phyloP scores from a whole-genome alignment of 805 yeast species.

The Metschnikowia vanudenii region DNA sequence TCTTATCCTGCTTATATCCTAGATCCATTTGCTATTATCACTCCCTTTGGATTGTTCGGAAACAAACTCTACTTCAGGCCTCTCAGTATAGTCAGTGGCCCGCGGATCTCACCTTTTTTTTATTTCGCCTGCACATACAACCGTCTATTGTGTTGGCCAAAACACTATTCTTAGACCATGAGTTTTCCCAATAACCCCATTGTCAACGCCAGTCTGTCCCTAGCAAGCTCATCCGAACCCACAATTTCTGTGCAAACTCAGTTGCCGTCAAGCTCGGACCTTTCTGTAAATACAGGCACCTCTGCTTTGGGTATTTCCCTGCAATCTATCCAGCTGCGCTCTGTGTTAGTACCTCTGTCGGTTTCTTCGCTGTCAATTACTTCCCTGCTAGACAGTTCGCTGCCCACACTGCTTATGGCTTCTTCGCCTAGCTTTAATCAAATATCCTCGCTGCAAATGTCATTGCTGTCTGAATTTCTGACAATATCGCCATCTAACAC shows the following conservation, averaged over 20 bases:
- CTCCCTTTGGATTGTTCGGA: no score
- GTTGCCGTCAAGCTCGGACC: background rate
- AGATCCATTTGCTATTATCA: no score
- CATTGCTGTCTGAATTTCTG: conserved; percentile 25
- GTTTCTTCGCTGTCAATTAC: background rate
- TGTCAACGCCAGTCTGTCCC: background rate
- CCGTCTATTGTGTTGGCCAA: background rate
- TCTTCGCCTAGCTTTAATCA: background rate
- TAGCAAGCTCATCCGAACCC: background rate
- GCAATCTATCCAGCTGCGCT: background rate
- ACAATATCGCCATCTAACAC: conserved; percentile 12
- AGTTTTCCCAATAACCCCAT: conserved; percentile 1
- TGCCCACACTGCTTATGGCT: background rate
- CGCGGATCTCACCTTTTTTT: background rate
- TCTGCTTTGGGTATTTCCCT: background rate
- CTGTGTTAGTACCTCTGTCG: background rate
- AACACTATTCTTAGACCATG: conserved; percentile 6
- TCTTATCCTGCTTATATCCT: no score
- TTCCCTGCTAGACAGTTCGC: no score
- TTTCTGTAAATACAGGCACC: background rate
- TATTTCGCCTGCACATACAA: background rate
- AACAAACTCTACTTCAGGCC: no score
- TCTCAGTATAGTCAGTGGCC: no score
- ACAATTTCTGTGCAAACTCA: background rate
- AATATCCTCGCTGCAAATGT: background rate